These are phyloP conservation scores for Trichaptum fuscoviolaceum DNA, from an alignment of 768 basidiomycete species.

Conservation along the genomic window DNA sequence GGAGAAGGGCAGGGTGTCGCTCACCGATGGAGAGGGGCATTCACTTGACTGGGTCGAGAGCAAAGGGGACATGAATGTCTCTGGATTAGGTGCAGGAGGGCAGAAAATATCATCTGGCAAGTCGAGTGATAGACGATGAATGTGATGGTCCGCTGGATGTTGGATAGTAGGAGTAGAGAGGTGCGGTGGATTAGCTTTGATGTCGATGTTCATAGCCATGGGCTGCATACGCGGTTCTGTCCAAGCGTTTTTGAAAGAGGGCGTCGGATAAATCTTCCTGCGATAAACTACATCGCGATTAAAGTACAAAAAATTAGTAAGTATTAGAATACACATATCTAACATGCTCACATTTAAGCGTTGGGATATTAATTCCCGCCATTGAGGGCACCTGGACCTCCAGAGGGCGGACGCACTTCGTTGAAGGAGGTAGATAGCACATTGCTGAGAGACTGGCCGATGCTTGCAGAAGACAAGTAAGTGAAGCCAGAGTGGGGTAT, in stretches of 20 bases:
- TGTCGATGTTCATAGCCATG: neutral
- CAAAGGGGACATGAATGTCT: neutral
- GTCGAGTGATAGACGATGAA: neutral
- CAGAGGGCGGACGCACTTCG: neutral
- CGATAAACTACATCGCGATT: neutral
- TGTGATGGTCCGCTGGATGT: neutral
- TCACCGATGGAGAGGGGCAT: neutral
- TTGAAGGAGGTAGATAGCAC: neutral
- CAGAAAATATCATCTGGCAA: neutral
- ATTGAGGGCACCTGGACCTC: neutral
- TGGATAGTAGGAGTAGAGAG: neutral
- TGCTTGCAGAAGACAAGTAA: neutral
- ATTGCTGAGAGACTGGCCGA: neutral
- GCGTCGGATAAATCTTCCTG: neutral
- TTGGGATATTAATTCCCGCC: neutral
- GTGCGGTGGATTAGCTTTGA: neutral
- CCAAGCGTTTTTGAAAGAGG: neutral
- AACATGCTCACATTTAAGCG: neutral
- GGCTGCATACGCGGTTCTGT: neutral
- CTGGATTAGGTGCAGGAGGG: neutral
- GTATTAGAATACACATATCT: neutral
- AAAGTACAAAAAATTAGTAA: neutral
- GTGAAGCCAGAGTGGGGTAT: neutral
- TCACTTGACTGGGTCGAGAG: neutral
- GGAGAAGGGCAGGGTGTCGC: neutral